These are phyloP conservation scores for Tricholoma saponaceum DNA, from an alignment of 768 basidiomycete species.

Conservation along the genomic window DNA sequence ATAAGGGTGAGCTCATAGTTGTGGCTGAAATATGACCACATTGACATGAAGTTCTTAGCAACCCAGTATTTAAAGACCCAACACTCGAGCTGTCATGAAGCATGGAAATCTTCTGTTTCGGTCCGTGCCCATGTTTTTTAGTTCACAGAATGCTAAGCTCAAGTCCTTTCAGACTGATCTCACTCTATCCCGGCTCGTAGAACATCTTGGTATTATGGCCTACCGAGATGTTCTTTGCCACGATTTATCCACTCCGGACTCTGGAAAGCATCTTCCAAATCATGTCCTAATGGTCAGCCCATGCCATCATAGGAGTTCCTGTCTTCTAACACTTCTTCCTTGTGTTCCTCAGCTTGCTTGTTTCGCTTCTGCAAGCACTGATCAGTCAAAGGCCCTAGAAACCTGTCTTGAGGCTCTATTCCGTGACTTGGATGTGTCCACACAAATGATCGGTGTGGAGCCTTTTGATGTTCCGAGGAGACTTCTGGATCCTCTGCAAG, in stretches of 20 bases:
- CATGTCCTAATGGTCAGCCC: background rate
- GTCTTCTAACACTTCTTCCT: background rate
- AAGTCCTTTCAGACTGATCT: background rate
- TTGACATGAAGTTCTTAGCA: background rate
- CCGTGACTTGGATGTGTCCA: background rate
- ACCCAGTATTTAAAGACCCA: background rate
- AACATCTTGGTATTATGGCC: background rate
- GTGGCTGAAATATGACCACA: too few relatives aligned
- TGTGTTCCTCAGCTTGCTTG: background rate
- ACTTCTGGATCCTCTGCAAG: constrained; percentile 19
- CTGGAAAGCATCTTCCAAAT: background rate
- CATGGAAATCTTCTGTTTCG: background rate
- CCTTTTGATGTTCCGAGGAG: constrained; percentile 19
- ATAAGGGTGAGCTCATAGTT: background rate
- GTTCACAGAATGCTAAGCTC: background rate
- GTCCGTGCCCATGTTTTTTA: background rate
- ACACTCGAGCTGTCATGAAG: background rate
- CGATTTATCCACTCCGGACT: background rate
- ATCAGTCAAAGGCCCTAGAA: background rate
- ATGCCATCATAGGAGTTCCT: background rate
- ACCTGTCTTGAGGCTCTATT: constrained; percentile 4
- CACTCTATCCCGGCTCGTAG: background rate
- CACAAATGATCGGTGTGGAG: constrained; percentile 5
- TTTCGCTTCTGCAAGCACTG: background rate
- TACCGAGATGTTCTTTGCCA: background rate